Conservation (phyloP, 2,329 filamentous ascomycete species). For the Microcyclospora pomicola region DNA sequence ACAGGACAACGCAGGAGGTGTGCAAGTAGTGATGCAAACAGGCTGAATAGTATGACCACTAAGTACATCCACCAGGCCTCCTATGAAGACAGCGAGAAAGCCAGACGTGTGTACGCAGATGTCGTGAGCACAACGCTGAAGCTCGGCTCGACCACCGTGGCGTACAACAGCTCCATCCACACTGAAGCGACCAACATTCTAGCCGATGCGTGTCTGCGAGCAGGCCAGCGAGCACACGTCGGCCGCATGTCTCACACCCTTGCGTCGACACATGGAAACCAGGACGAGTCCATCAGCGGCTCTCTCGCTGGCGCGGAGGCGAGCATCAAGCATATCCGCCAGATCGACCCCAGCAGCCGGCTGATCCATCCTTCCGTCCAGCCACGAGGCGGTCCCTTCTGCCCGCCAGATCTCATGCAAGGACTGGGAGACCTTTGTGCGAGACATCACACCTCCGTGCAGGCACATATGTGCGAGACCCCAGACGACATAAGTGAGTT, state of each 20-base stretch:
- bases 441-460: constrained; percentile 41
- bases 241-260: constrained; percentile 46
- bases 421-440: constrained; percentile 43
- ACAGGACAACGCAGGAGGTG: background rate
- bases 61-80: constrained; percentile 37
- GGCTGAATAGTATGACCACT: background rate
- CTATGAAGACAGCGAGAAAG: constrained; percentile 35
- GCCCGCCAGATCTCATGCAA: constrained; percentile 38
- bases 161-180: constrained; percentile 47
- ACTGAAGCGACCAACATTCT: constrained; percentile 43
- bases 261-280: constrained; percentile 26
- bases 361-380: constrained; percentile 21
- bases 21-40: background rate
- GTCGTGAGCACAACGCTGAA: constrained; percentile 45
- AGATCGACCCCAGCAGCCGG: constrained; percentile 7
- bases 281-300: constrained; percentile 12
- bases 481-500: constrained; percentile 1
- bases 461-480: constrained; percentile 27
- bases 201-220: constrained; percentile 38
- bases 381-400: constrained; percentile 46
- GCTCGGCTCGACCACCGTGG: constrained; percentile 49
- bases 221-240: constrained; percentile 46
- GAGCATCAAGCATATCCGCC: constrained; percentile 16
- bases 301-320: constrained; percentile 12
- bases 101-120: constrained; percentile 29